These are phyloP conservation scores for Mariannaea elegans DNA, from an alignment of 2,329 filamentous ascomycete species.

Conservation along the genomic window DNA sequence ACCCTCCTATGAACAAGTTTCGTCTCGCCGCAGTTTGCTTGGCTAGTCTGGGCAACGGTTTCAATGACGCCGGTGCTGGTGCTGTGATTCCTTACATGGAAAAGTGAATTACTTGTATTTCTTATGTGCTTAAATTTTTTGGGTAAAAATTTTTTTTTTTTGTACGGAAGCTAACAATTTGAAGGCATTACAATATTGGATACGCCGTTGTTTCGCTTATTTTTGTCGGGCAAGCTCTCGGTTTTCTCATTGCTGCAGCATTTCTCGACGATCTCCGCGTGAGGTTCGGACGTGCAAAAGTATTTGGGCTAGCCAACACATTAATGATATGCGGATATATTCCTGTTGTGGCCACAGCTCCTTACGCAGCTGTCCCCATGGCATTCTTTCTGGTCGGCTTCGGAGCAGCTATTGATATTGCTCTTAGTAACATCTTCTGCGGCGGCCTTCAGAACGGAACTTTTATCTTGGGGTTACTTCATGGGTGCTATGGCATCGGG, in stretches of 20 bases:
- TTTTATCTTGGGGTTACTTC: conserved; percentile 66
- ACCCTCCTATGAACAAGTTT: conserved; percentile 78
- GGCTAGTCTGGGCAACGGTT: conserved; percentile 72
- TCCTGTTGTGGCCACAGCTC: conserved; percentile 71
- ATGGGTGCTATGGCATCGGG: conserved; percentile 74
- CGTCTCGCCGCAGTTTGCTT: conserved; percentile 71
- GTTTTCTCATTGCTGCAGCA: conserved; percentile 78
- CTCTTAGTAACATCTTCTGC: conserved; percentile 67
- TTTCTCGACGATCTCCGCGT: conserved; percentile 70
- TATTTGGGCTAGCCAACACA: conserved; percentile 65
- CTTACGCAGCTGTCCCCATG: conserved; percentile 73
- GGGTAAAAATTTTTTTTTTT: too few species aligned
- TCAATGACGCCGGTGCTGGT: conserved; percentile 79
- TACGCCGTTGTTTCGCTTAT: conserved; percentile 83
- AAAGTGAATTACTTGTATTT: conserved; percentile 49
- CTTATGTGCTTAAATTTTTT: too few species aligned
- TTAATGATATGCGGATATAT: conserved; percentile 69
- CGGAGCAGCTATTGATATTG: conserved; percentile 64
- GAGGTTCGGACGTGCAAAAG: conserved; percentile 70
- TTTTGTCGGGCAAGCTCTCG: conserved; percentile 79
- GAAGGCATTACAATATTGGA: conserved; percentile 73
- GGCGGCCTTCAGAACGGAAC: conserved; percentile 63
- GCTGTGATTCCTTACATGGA: conserved; percentile 85
- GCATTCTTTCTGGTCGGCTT: conserved; percentile 74
- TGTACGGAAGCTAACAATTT: background rate